Conservation (phyloP, 306 rosid genomes). For the Sicyos baderoa region DNA sequence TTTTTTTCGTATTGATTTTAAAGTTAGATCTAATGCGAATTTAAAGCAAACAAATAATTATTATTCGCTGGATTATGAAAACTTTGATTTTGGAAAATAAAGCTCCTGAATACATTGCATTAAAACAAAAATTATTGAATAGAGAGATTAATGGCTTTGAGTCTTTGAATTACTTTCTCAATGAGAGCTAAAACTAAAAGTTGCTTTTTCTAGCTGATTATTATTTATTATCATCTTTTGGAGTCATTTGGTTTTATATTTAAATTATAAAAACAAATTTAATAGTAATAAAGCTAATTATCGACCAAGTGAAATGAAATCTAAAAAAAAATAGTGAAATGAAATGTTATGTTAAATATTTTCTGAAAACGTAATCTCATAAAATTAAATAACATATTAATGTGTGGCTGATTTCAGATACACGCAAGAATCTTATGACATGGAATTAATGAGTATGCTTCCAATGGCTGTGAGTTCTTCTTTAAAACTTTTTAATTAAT, state of each 20-base stretch:
- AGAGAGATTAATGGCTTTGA: background rate
- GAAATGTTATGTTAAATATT: no score
- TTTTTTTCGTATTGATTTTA: no score
- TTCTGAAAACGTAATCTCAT: no score
- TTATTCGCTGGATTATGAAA: background rate
- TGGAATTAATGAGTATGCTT: conserved; percentile 5
- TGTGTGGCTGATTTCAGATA: background rate
- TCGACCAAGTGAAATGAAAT: no score
- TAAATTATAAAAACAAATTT: background rate
- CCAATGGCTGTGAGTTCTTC: background rate
- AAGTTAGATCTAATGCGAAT: background rate
- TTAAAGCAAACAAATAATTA: background rate
- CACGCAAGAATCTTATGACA: background rate
- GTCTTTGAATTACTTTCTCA: background rate
- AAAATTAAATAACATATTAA: background rate
- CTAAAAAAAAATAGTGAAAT: no score
- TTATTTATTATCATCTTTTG: background rate
- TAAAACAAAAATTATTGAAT: background rate
- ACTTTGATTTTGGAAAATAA: background rate
- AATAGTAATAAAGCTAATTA: background rate
- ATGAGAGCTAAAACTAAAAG: no score
- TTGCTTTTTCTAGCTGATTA: no score
- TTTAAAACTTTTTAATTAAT: background rate
- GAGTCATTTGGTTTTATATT: background rate
- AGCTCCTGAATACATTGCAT: background rate